These are phyloP conservation scores for Populus davidiana DNA, from an alignment of 345 rosid genomes.

Conservation along the genomic window DNA sequence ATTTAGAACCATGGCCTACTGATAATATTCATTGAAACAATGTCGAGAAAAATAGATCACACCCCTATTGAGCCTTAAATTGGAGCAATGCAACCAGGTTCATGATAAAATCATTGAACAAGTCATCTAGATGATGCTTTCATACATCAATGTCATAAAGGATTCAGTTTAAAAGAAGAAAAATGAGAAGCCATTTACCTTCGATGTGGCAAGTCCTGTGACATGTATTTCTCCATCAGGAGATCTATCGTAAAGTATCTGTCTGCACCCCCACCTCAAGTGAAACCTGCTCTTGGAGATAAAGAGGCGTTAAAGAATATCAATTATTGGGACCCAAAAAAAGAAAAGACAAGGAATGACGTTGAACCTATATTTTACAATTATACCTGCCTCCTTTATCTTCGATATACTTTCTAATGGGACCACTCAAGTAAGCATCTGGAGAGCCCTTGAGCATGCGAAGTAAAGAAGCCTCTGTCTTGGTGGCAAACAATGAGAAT, in stretches of 20 bases:
- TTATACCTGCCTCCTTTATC: slow-evolving; percentile 83
- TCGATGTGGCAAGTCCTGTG: slow-evolving; percentile 83
- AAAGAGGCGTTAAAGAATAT: slow-evolving; percentile 3
- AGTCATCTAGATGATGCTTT: neutral
- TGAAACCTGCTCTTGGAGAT: slow-evolving; percentile 69
- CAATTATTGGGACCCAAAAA: neutral
- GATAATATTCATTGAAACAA: neutral
- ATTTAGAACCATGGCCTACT: neutral
- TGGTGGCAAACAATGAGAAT: slow-evolving; percentile 95
- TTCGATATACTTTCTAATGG: slow-evolving; percentile 80
- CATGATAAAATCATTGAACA: neutral
- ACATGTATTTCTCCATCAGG: slow-evolving; percentile 62
- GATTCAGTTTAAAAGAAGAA: neutral
- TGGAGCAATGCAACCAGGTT: neutral
- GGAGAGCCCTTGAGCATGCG: slow-evolving; percentile 99
- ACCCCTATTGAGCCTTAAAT: neutral
- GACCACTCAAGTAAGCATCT: slow-evolving; percentile 86
- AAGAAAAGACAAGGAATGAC: neutral
- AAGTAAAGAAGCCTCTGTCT: slow-evolving; percentile 96
- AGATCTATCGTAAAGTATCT: slow-evolving; percentile 66
- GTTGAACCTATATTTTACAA: slow-evolving; percentile 4
- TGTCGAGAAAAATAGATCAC: neutral
- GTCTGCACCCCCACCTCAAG: slow-evolving; percentile 98
- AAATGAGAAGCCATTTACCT: slow-evolving; percentile 43
- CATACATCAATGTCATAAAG: neutral